A percentile compares a stretch with the other conserved stretches of the same genome.
Conservation (phyloP, 164 flowering plant genomes). For the Magnolia changhungtana region DNA sequence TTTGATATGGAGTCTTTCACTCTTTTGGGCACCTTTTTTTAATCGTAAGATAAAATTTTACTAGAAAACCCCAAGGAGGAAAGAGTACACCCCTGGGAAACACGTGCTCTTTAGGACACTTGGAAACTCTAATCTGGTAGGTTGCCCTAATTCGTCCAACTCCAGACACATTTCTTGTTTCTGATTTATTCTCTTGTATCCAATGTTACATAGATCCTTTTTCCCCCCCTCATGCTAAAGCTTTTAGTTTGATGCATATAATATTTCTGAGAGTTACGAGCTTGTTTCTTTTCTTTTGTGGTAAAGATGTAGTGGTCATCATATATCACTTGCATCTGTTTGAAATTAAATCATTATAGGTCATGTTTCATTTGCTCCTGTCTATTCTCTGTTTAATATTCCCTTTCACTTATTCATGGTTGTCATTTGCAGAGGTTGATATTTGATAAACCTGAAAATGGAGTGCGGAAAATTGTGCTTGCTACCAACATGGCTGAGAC, state of each 20-base stretch:
- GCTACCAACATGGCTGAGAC: constrained; percentile 99
- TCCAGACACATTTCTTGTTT: background rate
- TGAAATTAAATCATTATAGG: background rate
- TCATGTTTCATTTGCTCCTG: background rate
- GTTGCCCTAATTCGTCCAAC: background rate
- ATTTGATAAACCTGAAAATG: constrained; percentile 77
- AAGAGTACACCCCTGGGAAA: background rate
- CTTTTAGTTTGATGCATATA: background rate
- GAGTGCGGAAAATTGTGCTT: constrained; percentile 89
- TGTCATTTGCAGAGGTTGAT: constrained; percentile 58
- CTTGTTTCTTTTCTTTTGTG: background rate
- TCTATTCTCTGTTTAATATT: background rate
- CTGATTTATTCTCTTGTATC: background rate
- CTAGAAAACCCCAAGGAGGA: background rate
- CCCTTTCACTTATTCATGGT: background rate
- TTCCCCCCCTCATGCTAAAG: background rate
- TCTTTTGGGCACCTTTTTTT: no score
- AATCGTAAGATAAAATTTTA: background rate
- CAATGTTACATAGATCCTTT: background rate
- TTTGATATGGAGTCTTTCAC: no score
- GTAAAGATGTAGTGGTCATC: background rate
- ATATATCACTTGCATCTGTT: background rate
- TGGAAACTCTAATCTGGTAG: background rate
- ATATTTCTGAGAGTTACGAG: background rate
- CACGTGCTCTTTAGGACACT: background rate